These are phyloP conservation scores for Huiozyma sinensis DNA, from an alignment of 805 yeast genomes.

Conservation along the genomic window DNA sequence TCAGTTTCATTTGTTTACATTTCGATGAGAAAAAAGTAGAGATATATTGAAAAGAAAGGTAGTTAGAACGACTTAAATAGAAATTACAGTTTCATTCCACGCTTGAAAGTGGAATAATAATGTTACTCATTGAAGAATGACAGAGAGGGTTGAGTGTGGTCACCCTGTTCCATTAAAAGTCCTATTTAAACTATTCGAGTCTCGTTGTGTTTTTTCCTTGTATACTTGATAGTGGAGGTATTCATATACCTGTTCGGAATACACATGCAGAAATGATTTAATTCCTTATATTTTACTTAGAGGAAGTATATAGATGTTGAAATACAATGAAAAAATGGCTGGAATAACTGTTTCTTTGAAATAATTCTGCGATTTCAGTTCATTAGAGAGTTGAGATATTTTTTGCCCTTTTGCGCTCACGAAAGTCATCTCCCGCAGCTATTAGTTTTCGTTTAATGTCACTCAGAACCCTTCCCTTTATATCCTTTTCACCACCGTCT, in stretches of 20 bases:
- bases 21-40: background rate
- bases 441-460: slow-evolving; percentile 8
- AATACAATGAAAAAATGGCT: background rate
- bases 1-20: background rate
- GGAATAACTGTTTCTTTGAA: background rate
- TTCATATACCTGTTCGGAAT: too few species aligned
- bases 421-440: slow-evolving; percentile 1
- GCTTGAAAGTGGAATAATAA: too few species aligned
- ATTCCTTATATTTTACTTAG: background rate
- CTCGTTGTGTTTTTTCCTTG: too few species aligned
- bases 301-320: background rate
- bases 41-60: background rate
- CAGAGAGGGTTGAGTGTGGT: too few species aligned
- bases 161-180: too few species aligned
- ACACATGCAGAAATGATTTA: background rate
- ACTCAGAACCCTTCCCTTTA: slow-evolving; percentile 5
- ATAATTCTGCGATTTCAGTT: background rate
- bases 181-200: too few species aligned
- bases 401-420: too few species aligned
- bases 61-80: background rate
- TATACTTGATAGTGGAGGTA: too few species aligned
- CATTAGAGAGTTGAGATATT: background rate
- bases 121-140: too few species aligned
- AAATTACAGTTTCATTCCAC: background rate
- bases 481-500: background rate